A percentile compares a stretch with the other conserved stretches of the same genome.
Evolutionary conservation across 495 filamentous ascomycete genomes (phyloP).

Genomic region (Annulohypoxylon moriforme): DNA sequence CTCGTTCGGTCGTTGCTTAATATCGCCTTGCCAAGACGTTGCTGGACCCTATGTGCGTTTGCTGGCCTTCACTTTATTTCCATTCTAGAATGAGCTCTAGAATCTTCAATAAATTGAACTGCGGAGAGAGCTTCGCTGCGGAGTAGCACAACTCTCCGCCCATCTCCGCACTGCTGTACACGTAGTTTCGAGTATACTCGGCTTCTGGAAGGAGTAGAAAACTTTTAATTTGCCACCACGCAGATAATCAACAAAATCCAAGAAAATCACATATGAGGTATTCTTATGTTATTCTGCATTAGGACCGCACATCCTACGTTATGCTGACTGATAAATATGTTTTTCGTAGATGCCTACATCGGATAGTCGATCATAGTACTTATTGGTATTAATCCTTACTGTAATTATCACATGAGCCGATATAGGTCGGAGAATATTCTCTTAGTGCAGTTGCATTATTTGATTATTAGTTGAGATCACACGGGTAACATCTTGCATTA

Average conservation of each 20-base stretch:
- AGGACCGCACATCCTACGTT: background rate
- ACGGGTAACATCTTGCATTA: slow-evolving; percentile 13
- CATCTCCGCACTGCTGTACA: background rate
- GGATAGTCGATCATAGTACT: slow-evolving; percentile 18
- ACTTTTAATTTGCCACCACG: background rate
- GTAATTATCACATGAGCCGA: slow-evolving; percentile 26
- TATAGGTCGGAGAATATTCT: slow-evolving; percentile 16
- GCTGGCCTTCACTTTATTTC: slow-evolving; percentile 42
- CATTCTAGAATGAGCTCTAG: slow-evolving; percentile 36
- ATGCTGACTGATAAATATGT: slow-evolving; percentile 1
- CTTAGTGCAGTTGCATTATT: slow-evolving; percentile 2
- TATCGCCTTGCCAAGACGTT: slow-evolving; percentile 38
- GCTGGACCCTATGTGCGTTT: slow-evolving; percentile 46
- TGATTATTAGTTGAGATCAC: slow-evolving; percentile 14
- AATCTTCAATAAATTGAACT: slow-evolving; percentile 36
- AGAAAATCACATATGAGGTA: background rate
- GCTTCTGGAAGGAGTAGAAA: background rate
- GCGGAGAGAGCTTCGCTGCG: slow-evolving; percentile 35
- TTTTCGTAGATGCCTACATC: slow-evolving; percentile 5
- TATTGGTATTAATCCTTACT: slow-evolving; percentile 4
- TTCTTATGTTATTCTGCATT: background rate
- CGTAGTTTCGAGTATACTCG: background rate
- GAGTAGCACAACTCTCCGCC: slow-evolving; percentile 26
- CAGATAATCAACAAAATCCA: background rate
- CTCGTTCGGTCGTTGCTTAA: slow-evolving; percentile 45